A percentile compares a stretch with the other conserved stretches of the same genome.
phyloP scores from a whole-genome alignment of 129 eudicot species.

The Tagetes patula region DNA sequence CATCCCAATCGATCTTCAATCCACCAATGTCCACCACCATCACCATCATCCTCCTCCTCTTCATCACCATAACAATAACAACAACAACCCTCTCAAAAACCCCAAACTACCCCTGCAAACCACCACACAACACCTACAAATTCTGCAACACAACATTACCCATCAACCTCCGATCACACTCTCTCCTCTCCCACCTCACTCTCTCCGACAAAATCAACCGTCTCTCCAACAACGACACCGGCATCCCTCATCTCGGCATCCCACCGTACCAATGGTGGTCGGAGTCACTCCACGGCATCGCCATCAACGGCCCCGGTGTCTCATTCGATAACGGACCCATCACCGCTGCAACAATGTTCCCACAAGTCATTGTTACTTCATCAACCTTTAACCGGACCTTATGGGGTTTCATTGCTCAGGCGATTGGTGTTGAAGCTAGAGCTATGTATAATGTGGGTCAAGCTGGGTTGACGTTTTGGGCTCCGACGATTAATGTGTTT shows the following conservation, averaged over 20 bases:
- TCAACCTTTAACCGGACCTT: constrained; percentile 67
- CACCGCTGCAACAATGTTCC: constrained; percentile 72
- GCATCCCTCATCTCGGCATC: constrained; percentile 58
- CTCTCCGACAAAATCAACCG: constrained; percentile 70
- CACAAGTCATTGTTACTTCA: constrained; percentile 65
- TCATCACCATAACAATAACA: constrained; percentile 9
- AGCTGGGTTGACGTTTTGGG: constrained; percentile 96
- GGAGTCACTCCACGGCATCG: constrained; percentile 91
- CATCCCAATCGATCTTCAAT: not conserved
- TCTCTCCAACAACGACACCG: constrained; percentile 68
- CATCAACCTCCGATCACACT: constrained; percentile 49
- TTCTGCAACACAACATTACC: constrained; percentile 77
- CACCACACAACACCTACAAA: constrained; percentile 57
- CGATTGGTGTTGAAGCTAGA: constrained; percentile 68
- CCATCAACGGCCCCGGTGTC: constrained; percentile 86
- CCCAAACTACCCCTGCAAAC: constrained; percentile 51
- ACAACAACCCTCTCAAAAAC: constrained; percentile 16
- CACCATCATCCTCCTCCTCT: constrained; percentile 11
- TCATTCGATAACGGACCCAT: constrained; percentile 47
- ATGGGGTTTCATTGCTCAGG: constrained; percentile 59
- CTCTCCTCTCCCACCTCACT: constrained; percentile 63
- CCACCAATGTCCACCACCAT: constrained; percentile 27
- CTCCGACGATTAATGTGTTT: constrained; percentile 78
- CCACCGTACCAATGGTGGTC: constrained; percentile 98
- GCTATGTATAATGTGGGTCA: constrained; percentile 90